These are phyloP conservation scores for Plasmopara muralis DNA, from an alignment of 352 stramenopile species.

Conservation along the genomic window DNA sequence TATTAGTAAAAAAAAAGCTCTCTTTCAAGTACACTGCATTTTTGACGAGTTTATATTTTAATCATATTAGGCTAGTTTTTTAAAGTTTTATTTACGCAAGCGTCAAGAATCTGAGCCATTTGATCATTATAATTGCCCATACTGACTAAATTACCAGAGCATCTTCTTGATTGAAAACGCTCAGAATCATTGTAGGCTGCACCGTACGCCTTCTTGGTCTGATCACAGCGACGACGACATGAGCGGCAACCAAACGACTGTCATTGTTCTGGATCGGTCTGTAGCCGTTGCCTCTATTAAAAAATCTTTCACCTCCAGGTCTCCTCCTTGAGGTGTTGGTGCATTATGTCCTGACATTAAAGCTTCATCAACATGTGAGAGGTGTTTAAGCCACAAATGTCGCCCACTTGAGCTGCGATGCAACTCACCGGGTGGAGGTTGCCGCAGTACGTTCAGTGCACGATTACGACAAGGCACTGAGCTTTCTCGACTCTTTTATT, in stretches of 20 bases:
- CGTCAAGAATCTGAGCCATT: too few species aligned
- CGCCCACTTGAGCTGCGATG: slow-evolving; percentile 47
- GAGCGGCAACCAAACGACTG: slow-evolving; percentile 30
- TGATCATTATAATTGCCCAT: too few species aligned
- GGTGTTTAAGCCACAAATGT: slow-evolving; percentile 39
- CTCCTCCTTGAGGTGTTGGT: slow-evolving; percentile 35
- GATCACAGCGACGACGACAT: slow-evolving; percentile 6
- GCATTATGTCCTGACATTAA: slow-evolving; percentile 30
- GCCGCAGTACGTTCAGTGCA: slow-evolving; percentile 18
- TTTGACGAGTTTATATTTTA: too few species aligned
- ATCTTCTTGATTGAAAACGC: too few species aligned
- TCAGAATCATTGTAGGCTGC: too few species aligned
- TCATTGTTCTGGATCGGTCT: slow-evolving; percentile 8
- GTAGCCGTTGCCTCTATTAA: slow-evolving; percentile 21
- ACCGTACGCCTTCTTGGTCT: too few species aligned
- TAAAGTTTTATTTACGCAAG: too few species aligned
- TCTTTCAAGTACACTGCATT: too few species aligned
- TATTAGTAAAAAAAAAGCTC: too few species aligned
- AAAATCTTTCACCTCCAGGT: slow-evolving; percentile 18
- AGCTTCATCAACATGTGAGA: slow-evolving; percentile 27
- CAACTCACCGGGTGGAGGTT: slow-evolving; percentile 29
- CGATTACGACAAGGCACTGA: slow-evolving; percentile 13
- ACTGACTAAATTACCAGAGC: too few species aligned
- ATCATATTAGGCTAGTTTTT: too few species aligned
- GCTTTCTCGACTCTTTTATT: slow-evolving; percentile 2